Evolutionary conservation across 352 stramenopile species (phyloP), one percentile per base, ranked within the genome.

Genomic region (Pythium coloratum): DNA sequence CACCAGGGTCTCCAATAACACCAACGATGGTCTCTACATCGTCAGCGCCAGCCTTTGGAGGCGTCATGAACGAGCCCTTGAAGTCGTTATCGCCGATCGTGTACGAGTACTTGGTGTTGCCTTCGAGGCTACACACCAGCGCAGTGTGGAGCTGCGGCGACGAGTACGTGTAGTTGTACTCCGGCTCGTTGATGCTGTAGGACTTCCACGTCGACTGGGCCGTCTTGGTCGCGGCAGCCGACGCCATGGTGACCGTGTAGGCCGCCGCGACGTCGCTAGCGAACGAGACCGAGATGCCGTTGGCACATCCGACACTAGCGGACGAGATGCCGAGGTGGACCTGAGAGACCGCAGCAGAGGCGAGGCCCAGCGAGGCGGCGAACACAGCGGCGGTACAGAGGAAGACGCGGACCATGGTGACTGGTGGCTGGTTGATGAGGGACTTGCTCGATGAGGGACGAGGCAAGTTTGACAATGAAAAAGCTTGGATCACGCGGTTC

Each of bases 61-160:
- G 28, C 28, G 28, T 30, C 28, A 3, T 30, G 28, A 30, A 30
- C 28, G 28, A 30, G 28, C 28, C 28, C 28, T 30, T 30, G 34
- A 83, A 86, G 30, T 77, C 76, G 36, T 67, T 75, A 7, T 59
- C 58, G 26, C 69, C 70, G 57, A 86, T 78, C 16, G 66, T 81
- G 70, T 84, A 87, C 49, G 62, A 59, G 73, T 86, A 84, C 33
- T 73, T 73, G n/a, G 76, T 80, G 51, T 64, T 74, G 50, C 79
- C 66, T 3, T 28, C 59, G 2, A 84, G 61, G 30, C 79, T 58
- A 30, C 78, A 87, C 30, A 87, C 65, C 34, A 83, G 46, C 32
- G 78, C 76, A 14, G 78, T 87, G 59, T 87, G 78, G 46, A 87
- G 65, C 38, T 72, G 75, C 10, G 78, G 76, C 4, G 78, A 87